Evolutionary conservation across 75 land plant genomes (phyloP).

Genomic region (Azolla pinnata): DNA sequence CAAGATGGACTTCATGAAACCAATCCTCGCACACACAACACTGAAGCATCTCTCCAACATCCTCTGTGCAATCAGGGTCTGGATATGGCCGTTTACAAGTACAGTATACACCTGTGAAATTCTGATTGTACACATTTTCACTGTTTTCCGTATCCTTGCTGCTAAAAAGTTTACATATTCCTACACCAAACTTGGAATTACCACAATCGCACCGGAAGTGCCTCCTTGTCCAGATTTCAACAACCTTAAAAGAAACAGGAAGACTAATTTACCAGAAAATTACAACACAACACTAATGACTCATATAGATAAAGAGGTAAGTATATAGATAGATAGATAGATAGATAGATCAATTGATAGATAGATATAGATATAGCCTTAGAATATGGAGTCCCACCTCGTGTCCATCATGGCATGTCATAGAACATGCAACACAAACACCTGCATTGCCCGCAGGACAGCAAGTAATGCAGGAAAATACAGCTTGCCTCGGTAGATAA

Average conservation of each 20-base stretch:
- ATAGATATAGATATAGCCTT: neutral
- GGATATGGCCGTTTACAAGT: slow-evolving; percentile 81
- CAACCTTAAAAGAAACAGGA: slow-evolving; percentile 37
- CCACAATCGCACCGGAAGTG: slow-evolving; percentile 96
- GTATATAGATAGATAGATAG: too few species aligned
- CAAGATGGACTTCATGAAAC: slow-evolving; percentile 94
- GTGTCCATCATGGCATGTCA: slow-evolving; percentile 93
- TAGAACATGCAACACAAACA: slow-evolving; percentile 81
- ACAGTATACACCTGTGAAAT: slow-evolving; percentile 83
- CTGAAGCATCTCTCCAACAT: slow-evolving; percentile 91
- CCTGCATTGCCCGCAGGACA: slow-evolving; percentile 85
- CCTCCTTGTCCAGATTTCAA: slow-evolving; percentile 96
- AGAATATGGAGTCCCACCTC: slow-evolving; percentile 55
- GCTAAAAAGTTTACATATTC: slow-evolving; percentile 61
- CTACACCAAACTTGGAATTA: slow-evolving; percentile 75
- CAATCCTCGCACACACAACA: slow-evolving; percentile 99
- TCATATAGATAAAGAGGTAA: neutral
- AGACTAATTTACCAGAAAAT: too few species aligned
- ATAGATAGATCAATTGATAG: too few species aligned
- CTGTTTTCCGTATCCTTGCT: slow-evolving; percentile 69
- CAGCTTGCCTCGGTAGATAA: slow-evolving; percentile 87
- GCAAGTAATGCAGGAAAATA: slow-evolving; percentile 90
- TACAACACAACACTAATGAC: neutral
- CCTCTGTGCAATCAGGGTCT: slow-evolving; percentile 59
- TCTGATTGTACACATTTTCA: slow-evolving; percentile 79